Conservation (phyloP, 2,329 filamentous ascomycete species). For the Aspergillus aculeatinus region DNA sequence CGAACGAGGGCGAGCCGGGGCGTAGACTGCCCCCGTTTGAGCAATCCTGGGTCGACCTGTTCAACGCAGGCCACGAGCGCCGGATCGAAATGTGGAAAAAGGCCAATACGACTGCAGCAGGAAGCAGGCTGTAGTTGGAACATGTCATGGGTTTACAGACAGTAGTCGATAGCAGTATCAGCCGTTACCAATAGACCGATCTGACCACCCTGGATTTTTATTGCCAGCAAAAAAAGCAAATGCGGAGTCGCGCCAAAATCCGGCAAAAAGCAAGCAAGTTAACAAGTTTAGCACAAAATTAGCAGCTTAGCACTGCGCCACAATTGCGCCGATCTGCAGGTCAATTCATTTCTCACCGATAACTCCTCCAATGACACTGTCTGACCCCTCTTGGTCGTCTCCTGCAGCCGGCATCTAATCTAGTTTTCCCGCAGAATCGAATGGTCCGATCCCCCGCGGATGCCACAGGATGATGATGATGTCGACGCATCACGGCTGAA, state of each 20-base stretch:
- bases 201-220: background rate
- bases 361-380: conserved; percentile 1
- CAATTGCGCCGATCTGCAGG: background rate
- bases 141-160: background rate
- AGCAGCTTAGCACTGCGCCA: too few relatives aligned
- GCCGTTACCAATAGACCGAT: too few relatives aligned
- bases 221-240: background rate
- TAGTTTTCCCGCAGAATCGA: background rate
- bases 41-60: conserved; percentile 43
- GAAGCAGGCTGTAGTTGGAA: conserved; percentile 13
- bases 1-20: conserved; percentile 38
- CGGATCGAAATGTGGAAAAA: conserved; percentile 60
- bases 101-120: conserved; percentile 42
- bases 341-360: background rate
- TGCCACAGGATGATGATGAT: background rate
- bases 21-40: conserved; percentile 46
- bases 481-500: background rate
- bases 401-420: background rate
- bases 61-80: conserved; percentile 56
- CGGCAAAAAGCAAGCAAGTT: background rate
- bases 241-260: background rate
- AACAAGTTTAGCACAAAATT: background rate
- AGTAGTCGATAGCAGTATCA: too few relatives aligned
- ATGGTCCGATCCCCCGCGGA: background rate
- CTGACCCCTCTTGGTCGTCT: background rate